Conservation (phyloP, 176 grass and related monocot genomes). For the Avena insularis region DNA sequence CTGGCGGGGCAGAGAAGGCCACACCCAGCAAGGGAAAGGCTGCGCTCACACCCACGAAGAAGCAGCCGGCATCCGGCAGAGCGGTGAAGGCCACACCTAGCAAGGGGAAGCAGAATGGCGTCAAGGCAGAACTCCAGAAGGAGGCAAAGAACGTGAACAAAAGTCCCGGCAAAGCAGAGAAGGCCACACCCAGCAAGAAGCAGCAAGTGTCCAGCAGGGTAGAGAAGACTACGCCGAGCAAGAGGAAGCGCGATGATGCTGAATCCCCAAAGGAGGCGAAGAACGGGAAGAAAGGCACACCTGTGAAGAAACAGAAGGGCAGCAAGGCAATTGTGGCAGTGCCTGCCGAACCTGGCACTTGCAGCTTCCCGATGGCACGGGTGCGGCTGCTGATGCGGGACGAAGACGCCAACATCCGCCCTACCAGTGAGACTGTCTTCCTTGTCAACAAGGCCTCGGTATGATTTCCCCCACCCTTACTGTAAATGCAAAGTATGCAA, state of each 20-base stretch:
- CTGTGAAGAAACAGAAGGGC: constrained; percentile 50
- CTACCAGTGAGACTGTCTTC: constrained; percentile 71
- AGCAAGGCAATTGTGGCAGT: background rate
- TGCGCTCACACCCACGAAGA: constrained; percentile 8
- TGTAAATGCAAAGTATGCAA: background rate
- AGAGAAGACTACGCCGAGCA: background rate
- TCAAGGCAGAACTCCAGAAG: background rate
- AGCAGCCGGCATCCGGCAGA: background rate
- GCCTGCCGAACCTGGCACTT: background rate
- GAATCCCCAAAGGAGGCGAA: background rate
- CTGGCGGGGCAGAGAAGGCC: background rate
- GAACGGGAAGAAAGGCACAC: constrained; percentile 32
- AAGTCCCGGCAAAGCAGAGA: background rate
- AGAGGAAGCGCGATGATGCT: background rate
- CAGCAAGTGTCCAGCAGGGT: background rate
- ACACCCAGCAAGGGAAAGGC: constrained; percentile 24
- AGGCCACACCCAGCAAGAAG: constrained; percentile 2
- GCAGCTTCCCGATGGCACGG: constrained; percentile 70
- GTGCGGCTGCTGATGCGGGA: constrained; percentile 70
- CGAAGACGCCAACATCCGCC: constrained; percentile 56
- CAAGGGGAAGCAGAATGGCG: background rate
- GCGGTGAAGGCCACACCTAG: constrained; percentile 17
- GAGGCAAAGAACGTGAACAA: too few species aligned
- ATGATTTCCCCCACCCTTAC: constrained; percentile 6
- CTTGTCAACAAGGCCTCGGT: constrained; percentile 93